These are phyloP conservation scores for Solanum aculeatissimum DNA, from an alignment of 305 asterid genomes.

Conservation along the genomic window DNA sequence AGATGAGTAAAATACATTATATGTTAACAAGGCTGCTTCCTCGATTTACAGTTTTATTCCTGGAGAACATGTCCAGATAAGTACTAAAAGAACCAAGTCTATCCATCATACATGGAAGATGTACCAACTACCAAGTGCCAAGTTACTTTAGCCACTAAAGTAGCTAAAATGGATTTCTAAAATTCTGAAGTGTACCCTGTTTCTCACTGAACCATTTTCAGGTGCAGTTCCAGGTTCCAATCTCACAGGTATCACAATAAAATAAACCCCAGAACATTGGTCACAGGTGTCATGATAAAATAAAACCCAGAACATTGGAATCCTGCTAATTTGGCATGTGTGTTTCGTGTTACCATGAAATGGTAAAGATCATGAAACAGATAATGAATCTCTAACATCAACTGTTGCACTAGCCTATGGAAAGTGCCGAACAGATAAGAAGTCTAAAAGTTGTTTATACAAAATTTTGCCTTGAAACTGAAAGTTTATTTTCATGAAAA, in stretches of 20 bases:
- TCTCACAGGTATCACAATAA: neutral
- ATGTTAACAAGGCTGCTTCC: neutral
- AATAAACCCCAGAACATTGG: neutral
- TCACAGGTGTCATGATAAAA: neutral
- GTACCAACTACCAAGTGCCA: slow-evolving; percentile 8
- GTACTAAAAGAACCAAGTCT: slow-evolving; percentile 5
- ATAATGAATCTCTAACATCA: neutral
- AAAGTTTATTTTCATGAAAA: neutral
- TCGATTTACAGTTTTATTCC: neutral
- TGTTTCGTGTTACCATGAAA: neutral
- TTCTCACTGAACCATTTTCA: slow-evolving; percentile 1
- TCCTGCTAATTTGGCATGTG: neutral
- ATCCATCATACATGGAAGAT: slow-evolving; percentile 1
- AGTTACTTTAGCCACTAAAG: neutral
- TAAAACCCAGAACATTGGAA: neutral
- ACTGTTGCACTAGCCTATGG: neutral
- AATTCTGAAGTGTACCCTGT: neutral
- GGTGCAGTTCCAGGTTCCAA: neutral
- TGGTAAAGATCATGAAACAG: neutral
- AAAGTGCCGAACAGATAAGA: neutral
- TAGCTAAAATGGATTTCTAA: neutral
- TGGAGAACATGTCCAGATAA: neutral
- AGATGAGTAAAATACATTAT: neutral
- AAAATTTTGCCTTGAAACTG: neutral
- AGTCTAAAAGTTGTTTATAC: neutral